Evolutionary conservation across 331 rosid species (phyloP), one percentile per base, ranked within the genome.

Genomic region (Arachis monticola): DNA sequence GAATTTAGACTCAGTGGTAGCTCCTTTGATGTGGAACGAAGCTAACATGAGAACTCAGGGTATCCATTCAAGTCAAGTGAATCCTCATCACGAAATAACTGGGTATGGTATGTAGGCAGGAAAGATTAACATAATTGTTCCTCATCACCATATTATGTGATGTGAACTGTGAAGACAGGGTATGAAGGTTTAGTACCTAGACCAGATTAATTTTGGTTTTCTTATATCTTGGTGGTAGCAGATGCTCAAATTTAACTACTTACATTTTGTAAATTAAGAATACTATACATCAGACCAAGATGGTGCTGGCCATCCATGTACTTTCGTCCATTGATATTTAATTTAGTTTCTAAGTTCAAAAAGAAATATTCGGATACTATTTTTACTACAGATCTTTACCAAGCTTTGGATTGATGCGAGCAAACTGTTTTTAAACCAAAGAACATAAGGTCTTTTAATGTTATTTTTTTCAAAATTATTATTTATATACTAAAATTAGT

Each of bases 31-130:
- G 31, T 91, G 96, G 98, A 80, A 82, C 47, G 93, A 87, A 72
- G 87, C 90, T 72, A 87, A 85, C 84, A 79, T 83, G 83, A 86
- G 94, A 90, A 74, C 81, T 78, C 93, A 82, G 73, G 97, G 86
- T 71, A 85, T 89, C 47, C 89, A 79, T 75, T 77, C 87, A 70
- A 74, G 85, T 38, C 94, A 85, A 62, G 81, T 77, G n/a, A 84
- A 83, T 73, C 90, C 85, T 47, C 86, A 79, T 53, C 87, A 79
- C 48, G 82, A 85, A 27, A 82, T 86, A 47, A 81, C 92, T 38
- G 82, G 89, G 80, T 89, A 88, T 80, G 88, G 92, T 73, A 89
- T 91, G 77, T 91, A 88, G 85, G 80, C 69, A 50, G 70, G 67
- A 64, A 69, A 22, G 40, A 41, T 75, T 64, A 59, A 14, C 72